Evolutionary conservation across 2,329 filamentous ascomycete genomes (phyloP).

Genomic region (Didymella arachidicola): DNA sequence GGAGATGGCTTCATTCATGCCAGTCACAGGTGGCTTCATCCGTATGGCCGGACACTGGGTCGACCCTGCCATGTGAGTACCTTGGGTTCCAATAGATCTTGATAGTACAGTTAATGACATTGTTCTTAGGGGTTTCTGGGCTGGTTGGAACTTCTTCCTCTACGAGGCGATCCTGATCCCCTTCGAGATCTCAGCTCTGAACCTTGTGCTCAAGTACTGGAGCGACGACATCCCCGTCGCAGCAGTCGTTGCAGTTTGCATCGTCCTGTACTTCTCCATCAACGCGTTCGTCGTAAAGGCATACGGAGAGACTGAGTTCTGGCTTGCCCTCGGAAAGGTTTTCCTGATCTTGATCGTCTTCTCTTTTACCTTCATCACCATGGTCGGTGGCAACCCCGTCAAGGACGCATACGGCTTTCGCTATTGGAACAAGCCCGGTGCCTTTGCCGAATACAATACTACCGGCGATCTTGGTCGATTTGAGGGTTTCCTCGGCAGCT

Average conservation of each 20-base stretch:
- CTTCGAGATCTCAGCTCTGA: slow-evolving; percentile 56
- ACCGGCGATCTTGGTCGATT: neutral
- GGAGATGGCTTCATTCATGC: slow-evolving; percentile 68
- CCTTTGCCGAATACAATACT: neutral
- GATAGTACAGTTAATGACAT: neutral
- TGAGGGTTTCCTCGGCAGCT: neutral
- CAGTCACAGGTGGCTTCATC: slow-evolving; percentile 68
- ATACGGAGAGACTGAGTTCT: neutral
- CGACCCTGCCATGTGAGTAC: slow-evolving; percentile 58
- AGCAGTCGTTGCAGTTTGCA: slow-evolving; percentile 25
- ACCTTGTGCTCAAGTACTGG: slow-evolving; percentile 45
- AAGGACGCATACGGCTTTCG: neutral
- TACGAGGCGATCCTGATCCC: slow-evolving; percentile 59
- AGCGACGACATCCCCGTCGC: slow-evolving; percentile 54
- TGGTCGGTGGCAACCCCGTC: neutral
- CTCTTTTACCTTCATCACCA: neutral
- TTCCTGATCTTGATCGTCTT: neutral
- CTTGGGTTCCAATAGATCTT: neutral
- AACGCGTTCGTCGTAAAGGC: neutral
- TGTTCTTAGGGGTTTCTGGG: neutral
- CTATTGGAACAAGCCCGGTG: neutral
- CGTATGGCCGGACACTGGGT: slow-evolving; percentile 69
- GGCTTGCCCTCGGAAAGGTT: neutral
- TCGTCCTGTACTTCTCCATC: neutral
- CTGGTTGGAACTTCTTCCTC: slow-evolving; percentile 24